Base-by-base conservation (phyloP, 2,329 filamentous ascomycete genomes). In the Colletotrichum costaricense region DNA sequence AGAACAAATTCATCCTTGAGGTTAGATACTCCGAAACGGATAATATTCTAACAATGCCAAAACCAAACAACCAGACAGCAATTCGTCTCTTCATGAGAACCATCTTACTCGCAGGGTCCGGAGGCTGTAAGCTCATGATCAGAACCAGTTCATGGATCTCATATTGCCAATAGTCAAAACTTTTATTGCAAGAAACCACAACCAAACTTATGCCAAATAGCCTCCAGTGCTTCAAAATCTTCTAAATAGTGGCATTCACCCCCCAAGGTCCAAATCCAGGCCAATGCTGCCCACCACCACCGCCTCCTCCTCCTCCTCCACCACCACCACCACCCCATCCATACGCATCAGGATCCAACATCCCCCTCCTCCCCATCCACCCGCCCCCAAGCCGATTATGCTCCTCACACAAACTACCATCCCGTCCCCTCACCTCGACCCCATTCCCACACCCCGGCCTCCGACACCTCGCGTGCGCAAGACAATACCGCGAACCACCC, bases 221-320 rank as follows among this genome's bases (percentile, higher is more conserved):
- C 63, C 69, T 67, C 69, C 9, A 5, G 5, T 55, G 3, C 12
- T 3, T 12, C 38, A 26, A 24, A 14, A 5, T 9, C 8, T 7
- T 68, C 28, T 33, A 62, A 22, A 72, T 69, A 16, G 52, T 46
- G 22, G 72, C 72, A 55, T 74, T 74, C 12, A 74, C 58, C 1
- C 72, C 63, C 72, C 72, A 74, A 52, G 19, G 22, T 1, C 70
- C 70, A 24, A 64, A 35, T 0, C 57, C 72, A 67, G 56, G 56
- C 68, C 72, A 72, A 12, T 49, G 42, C 16, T 22, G 19, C 16
- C 63, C 63, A 35, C 52, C 30, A 28, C 60, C 26, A 2, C 58
- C 33, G 2, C 30, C 57, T 5, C 58, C 22, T 7, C 54, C 54
- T 9, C 16, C 28, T n/a, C 22, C 54, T 0, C 54, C 5, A 4